These are phyloP conservation scores for Antitrichia curtipendula DNA, from an alignment of 225 moss, liverwort and hornwort species.

Conservation along the genomic window DNA sequence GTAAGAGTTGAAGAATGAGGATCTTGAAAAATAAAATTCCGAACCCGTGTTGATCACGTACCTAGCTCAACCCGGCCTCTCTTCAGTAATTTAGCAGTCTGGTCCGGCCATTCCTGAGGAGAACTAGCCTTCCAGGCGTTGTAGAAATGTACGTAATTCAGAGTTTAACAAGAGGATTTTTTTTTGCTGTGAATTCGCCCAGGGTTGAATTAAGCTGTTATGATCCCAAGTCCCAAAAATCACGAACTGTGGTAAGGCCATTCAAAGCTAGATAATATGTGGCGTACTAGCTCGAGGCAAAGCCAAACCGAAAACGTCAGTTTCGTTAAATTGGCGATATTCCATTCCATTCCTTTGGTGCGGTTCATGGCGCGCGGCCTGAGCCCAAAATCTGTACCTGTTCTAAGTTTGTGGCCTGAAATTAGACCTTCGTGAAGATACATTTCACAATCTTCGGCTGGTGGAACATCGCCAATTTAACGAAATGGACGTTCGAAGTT, in stretches of 20 bases:
- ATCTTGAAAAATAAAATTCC: neutral
- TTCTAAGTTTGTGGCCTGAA: neutral
- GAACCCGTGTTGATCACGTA: neutral
- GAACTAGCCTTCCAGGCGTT: neutral
- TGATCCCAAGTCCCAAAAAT: neutral
- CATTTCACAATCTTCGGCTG: neutral
- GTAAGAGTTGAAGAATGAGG: neutral
- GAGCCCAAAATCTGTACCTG: neutral
- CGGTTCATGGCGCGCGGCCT: neutral
- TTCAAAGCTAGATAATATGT: neutral
- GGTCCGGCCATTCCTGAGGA: neutral
- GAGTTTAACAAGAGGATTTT: neutral
- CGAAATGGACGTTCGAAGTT: neutral
- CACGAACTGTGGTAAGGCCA: neutral
- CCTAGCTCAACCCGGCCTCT: neutral
- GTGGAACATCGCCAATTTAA: neutral
- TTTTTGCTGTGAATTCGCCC: neutral
- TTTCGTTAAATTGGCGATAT: no score
- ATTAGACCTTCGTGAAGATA: neutral
- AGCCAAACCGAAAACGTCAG: neutral
- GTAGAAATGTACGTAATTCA: neutral
- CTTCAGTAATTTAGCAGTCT: neutral
- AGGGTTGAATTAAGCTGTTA: neutral
- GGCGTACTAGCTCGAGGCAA: neutral
- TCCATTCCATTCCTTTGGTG: neutral